These are phyloP conservation scores for Solanum chilense DNA, from an alignment of 257 asterid genomes.

Conservation along the genomic window DNA sequence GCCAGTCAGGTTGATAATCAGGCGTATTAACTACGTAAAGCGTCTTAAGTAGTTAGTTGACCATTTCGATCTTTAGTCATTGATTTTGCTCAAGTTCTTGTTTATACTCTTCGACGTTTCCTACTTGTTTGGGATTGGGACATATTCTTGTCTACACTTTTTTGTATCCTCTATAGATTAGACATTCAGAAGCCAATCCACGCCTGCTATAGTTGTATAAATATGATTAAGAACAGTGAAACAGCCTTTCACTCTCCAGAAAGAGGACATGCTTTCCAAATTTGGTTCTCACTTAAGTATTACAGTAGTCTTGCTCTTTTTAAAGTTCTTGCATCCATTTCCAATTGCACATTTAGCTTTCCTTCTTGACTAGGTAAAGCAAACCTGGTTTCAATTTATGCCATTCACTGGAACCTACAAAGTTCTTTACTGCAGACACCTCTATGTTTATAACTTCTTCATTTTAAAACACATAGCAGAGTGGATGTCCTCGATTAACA, in stretches of 20 bases:
- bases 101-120: background rate
- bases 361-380: background rate
- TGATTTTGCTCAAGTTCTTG: background rate
- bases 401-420: background rate
- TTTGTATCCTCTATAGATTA: background rate
- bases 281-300: background rate
- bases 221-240: background rate
- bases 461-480: background rate
- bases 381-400: background rate
- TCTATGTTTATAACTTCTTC: background rate
- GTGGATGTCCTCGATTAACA: background rate
- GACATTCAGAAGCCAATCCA: background rate
- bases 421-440: background rate
- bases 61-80: background rate
- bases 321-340: background rate
- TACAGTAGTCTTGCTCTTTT: background rate
- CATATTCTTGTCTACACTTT: background rate
- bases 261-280: background rate
- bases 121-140: background rate
- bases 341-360: background rate
- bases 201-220: background rate
- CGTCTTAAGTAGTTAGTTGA: background rate
- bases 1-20: background rate
- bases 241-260: background rate
- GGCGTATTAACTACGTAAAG: background rate